Conservation (phyloP, 768 basidiomycete species). For the Phylloporus scabripes region DNA sequence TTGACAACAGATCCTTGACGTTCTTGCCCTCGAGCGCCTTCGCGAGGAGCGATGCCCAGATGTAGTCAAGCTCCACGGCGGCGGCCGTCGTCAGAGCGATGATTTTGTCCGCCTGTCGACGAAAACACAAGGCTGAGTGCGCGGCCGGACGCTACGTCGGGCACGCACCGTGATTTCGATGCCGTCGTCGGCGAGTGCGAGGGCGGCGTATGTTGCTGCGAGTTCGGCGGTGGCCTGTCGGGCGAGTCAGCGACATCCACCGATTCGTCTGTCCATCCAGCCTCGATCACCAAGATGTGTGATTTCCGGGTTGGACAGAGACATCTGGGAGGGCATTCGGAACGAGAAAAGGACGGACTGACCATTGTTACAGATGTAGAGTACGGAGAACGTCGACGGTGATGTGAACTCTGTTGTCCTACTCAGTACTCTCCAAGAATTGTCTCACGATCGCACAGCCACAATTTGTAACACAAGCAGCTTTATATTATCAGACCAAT, state of each 20-base stretch:
- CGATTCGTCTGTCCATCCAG: constrained; percentile 14
- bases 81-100: constrained; percentile 79
- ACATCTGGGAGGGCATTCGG: background rate
- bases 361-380: constrained; percentile 22
- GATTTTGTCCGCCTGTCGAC: constrained; percentile 86
- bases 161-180: constrained; percentile 91
- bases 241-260: constrained; percentile 19
- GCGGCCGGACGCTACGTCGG: background rate
- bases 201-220: constrained; percentile 92
- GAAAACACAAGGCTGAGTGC: background rate
- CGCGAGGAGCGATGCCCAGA: constrained; percentile 96
- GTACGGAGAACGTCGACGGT: constrained; percentile 12
- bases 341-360: constrained; percentile 5
- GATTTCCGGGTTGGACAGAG: background rate
- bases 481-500: background rate
- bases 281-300: constrained; percentile 1
- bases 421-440: no score
- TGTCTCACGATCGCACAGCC: constrained; percentile 18
- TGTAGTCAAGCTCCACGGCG: constrained; percentile 82
- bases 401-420: constrained; percentile 4
- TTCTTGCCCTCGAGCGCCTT: constrained; percentile 98
- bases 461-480: background rate
- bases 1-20: constrained; percentile 91
- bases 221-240: constrained; percentile 63
- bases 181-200: constrained; percentile 97